A percentile compares a stretch with the other conserved stretches of the same genome.
Conservation (phyloP, 192 early-diverging fungal species). For the Podila epicladia region DNA sequence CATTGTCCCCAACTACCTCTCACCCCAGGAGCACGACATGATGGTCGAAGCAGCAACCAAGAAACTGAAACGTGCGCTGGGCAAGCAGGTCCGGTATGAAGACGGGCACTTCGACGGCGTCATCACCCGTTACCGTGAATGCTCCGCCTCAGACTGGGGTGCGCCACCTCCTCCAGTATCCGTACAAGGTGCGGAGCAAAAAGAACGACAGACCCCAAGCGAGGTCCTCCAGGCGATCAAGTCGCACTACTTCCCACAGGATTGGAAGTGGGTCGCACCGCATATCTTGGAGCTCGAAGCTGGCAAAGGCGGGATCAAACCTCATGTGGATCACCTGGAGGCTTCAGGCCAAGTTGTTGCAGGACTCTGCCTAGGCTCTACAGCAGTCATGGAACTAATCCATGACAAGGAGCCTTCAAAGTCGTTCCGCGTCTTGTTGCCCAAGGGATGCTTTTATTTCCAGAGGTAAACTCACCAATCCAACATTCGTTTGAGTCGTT, state of each 20-base stretch:
- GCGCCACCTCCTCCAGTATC: background rate
- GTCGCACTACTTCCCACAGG: slow-evolving; percentile 62
- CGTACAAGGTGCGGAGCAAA: slow-evolving; percentile 28
- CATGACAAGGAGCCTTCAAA: slow-evolving; percentile 68
- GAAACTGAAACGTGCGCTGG: slow-evolving; percentile 58
- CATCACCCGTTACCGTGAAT: slow-evolving; percentile 77
- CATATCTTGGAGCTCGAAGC: slow-evolving; percentile 84
- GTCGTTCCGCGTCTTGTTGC: slow-evolving; percentile 70
- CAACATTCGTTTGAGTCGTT: background rate
- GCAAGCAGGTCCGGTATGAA: slow-evolving; percentile 61
- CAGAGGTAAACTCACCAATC: slow-evolving; percentile 56
- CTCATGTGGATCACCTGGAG: slow-evolving; percentile 85
- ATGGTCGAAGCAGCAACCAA: slow-evolving; percentile 47
- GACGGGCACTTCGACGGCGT: slow-evolving; percentile 83
- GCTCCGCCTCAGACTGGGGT: slow-evolving; percentile 72
- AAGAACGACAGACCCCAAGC: slow-evolving; percentile 52
- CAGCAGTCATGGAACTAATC: slow-evolving; percentile 77
- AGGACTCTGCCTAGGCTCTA: slow-evolving; percentile 77
- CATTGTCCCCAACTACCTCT: slow-evolving; percentile 55
- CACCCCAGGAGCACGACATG: slow-evolving; percentile 47
- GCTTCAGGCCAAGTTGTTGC: slow-evolving; percentile 81
- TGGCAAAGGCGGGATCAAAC: slow-evolving; percentile 73
- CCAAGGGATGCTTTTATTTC: slow-evolving; percentile 76
- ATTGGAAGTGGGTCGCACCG: slow-evolving; percentile 73
- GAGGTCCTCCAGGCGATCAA: slow-evolving; percentile 67